Evolutionary conservation across 805 yeast genomes (phyloP).

Genomic region (Lachancea sp.): DNA sequence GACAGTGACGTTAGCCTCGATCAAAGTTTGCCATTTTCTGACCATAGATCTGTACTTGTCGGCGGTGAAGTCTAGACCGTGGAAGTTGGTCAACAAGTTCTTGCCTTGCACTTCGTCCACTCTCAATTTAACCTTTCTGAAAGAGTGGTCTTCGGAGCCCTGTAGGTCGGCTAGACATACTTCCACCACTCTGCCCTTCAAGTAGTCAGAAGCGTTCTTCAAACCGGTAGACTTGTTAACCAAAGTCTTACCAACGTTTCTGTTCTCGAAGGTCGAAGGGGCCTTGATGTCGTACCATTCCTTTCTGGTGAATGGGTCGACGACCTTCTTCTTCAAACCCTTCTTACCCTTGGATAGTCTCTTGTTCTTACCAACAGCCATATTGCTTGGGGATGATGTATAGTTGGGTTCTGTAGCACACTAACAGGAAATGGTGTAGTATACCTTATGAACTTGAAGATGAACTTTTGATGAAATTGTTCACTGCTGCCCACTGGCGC

Average conservation of each 20-base stretch:
- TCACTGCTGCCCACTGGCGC: neutral
- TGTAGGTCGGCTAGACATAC: constrained; percentile 95
- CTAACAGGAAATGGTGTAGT: neutral
- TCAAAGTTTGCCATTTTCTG: constrained; percentile 98
- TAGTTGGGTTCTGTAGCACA: neutral
- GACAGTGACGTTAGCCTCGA: constrained; percentile 96
- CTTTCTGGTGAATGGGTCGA: constrained; percentile 98
- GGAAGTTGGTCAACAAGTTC: constrained; percentile 98
- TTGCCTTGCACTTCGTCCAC: constrained; percentile 99
- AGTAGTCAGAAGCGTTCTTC: constrained; percentile 95
- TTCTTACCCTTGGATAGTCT: constrained; percentile 83
- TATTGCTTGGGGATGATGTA: constrained; percentile 22
- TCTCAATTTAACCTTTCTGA: constrained; percentile 95
- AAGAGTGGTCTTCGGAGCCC: constrained; percentile 97
- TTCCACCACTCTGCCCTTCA: constrained; percentile 96
- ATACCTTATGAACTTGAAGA: neutral
- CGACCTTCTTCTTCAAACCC: constrained; percentile 98
- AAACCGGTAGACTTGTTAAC: constrained; percentile 98
- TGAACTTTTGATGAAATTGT: constrained; percentile 6
- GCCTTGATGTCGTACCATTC: constrained; percentile 99
- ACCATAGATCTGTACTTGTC: constrained; percentile 97
- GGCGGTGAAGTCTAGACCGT: constrained; percentile 96
- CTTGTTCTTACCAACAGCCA: constrained; percentile 89
- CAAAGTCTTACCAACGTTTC: constrained; percentile 97
- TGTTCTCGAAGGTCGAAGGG: constrained; percentile 96